Base-by-base conservation (phyloP, 2,329 filamentous ascomycete genomes). In the Metarhizium anisopliae region DNA sequence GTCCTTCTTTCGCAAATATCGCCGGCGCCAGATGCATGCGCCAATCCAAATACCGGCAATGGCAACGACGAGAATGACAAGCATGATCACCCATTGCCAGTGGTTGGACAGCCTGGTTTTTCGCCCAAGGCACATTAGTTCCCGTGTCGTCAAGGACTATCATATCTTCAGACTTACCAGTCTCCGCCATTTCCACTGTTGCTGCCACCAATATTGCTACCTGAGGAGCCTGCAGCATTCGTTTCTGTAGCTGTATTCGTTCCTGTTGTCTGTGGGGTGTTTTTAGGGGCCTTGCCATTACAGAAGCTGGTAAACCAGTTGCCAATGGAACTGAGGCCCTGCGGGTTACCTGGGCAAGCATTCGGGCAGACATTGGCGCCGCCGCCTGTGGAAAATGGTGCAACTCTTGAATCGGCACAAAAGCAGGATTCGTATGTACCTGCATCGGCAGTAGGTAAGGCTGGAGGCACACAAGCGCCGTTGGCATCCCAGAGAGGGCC, bases 41-140 rank as follows among this genome's bases (percentile, higher is more conserved):
- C 81, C 77, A 43, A 86, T 72, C 77, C 86, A 87, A 64, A 90
- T 80, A 56, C 77, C 76, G 14, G 78, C 72, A 59, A 95, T 87
- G 54, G 77, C 85, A 58, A 93, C 74, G 47, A 86, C 78, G 32
- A 95, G 77, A 59, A 93, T 74, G 60, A 90, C 84, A 54, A 94
- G 77, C 79, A 94, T 90, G 59, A 93, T 78, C 50, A 95, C 82
- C 89, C 89, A 95, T 74, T 84, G 79, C 75, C 82, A 90, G 69
- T 93, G 89, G 32, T 75, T 78, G 7, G 79, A 77, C 52, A 89
- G 72, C 87, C 87, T 90, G 59, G 25, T 18, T 50, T 35, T 14
- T 32, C 7, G 25, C 10, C 14, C 14, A 42, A 14, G n/a, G 1
- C 16, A 20, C 42, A 30, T 49, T 30, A 49, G 45, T 30, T 49